These are phyloP conservation scores for Spergularia bocconei DNA, from an alignment of 148 eudicot species.

Conservation along the genomic window DNA sequence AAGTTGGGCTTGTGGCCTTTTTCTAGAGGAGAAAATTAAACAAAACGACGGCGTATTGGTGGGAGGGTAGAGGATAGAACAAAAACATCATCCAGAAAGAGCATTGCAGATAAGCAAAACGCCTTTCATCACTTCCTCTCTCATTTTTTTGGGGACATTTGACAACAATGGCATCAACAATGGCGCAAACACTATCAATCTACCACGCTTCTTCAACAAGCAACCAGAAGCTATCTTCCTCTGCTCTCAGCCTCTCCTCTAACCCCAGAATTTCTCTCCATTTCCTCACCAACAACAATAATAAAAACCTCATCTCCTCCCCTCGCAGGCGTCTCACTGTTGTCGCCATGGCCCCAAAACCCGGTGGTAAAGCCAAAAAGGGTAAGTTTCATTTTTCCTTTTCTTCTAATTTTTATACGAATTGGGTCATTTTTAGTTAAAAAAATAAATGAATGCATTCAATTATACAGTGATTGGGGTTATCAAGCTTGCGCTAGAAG, in stretches of 20 bases:
- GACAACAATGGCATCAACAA: neutral
- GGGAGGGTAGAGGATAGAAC: no score
- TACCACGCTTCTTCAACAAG: conserved; percentile 12
- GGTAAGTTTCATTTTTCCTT: conserved; percentile 30
- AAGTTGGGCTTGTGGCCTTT: no score
- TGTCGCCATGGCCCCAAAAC: conserved; percentile 75
- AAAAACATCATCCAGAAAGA: no score
- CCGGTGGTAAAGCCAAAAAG: conserved; percentile 70
- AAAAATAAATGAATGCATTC: neutral
- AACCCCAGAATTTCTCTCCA: conserved; percentile 31
- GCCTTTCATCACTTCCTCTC: neutral
- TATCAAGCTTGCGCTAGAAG: conserved; percentile 89
- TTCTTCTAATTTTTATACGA: no score
- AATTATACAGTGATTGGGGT: conserved; percentile 62
- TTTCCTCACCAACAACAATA: conserved; percentile 25
- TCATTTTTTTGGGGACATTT: no score
- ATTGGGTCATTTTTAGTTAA: neutral
- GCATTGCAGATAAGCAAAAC: no score
- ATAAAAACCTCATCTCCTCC: conserved; percentile 16
- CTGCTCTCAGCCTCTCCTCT: conserved; percentile 28
- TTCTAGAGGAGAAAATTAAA: no score
- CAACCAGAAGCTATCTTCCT: conserved; percentile 20
- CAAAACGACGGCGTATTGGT: no score
- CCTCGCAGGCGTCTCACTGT: conserved; percentile 44
- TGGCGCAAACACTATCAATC: conserved; percentile 28